Percentiles rank a stretch among this genome's conserved stretches.
These are phyloP conservation scores for Leishmania guyanensis DNA, from an alignment of 208 protist genomes.

Conservation along the genomic window DNA sequence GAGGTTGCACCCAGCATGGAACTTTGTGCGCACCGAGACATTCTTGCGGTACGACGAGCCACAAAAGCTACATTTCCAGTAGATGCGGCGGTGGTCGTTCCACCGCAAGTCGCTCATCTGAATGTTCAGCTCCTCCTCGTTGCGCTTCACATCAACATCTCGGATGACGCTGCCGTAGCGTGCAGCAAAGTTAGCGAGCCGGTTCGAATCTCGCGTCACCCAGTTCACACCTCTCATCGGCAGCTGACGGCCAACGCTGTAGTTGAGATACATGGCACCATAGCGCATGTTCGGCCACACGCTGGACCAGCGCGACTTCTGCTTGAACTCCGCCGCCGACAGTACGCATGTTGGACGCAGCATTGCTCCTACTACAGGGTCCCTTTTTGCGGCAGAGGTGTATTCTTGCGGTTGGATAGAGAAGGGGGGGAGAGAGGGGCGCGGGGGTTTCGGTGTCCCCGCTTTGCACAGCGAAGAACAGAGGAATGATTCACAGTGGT, in stretches of 20 bases:
- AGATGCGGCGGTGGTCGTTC: conserved; percentile 87
- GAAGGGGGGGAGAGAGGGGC: background rate
- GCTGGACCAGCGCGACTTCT: conserved; percentile 87
- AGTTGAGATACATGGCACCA: conserved; percentile 86
- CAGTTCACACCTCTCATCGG: conserved; percentile 87
- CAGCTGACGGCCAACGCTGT: conserved; percentile 76
- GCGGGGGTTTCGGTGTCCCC: background rate
- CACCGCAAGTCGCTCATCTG: conserved; percentile 73
- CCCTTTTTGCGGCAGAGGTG: background rate
- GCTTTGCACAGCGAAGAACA: too few relatives aligned
- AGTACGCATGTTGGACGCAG: conserved; percentile 38
- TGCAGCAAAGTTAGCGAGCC: conserved; percentile 70
- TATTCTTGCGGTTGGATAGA: background rate
- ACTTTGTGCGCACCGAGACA: conserved; percentile 84
- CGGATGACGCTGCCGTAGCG: conserved; percentile 76
- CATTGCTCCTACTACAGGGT: conserved; percentile 22
- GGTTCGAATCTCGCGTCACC: conserved; percentile 88
- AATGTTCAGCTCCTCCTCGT: conserved; percentile 83
- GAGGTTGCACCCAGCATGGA: conserved; percentile 74
- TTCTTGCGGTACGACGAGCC: conserved; percentile 76
- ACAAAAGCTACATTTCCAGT: conserved; percentile 85
- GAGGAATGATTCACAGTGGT: background rate
- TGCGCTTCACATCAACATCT: conserved; percentile 78
- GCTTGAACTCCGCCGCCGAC: conserved; percentile 87
- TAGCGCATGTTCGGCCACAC: conserved; percentile 93